phyloP scores from a whole-genome alignment of 441 rosid species.

The Flueggea neowawraea region DNA sequence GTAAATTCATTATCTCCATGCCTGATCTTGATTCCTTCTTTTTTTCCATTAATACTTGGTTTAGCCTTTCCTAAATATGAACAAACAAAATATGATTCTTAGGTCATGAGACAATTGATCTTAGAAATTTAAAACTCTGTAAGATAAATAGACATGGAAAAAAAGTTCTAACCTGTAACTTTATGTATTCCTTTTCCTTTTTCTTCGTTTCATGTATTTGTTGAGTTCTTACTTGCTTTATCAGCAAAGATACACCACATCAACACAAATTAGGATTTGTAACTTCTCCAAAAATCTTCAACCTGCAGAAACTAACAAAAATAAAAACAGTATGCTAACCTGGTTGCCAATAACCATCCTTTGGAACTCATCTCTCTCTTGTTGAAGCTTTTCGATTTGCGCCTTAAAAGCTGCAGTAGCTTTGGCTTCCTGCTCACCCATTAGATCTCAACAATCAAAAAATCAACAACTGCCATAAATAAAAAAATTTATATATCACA shows the following conservation, averaged over 20 bases:
- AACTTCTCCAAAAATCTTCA: neutral
- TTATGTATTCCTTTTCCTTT: constrained; percentile 94
- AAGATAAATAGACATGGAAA: neutral
- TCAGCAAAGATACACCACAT: constrained; percentile 23
- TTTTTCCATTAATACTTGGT: constrained; percentile 95
- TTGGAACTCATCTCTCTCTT: constrained; percentile 98
- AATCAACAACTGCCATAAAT: constrained; percentile 4
- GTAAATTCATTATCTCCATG: constrained; percentile 98
- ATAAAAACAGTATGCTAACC: constrained; percentile 37
- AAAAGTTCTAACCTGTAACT: constrained; percentile 66
- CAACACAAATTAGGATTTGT: constrained; percentile 12
- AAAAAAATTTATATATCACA: neutral
- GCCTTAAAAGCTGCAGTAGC: constrained; percentile 81
- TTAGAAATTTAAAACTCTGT: too few species aligned
- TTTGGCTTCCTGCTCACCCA: constrained; percentile 76
- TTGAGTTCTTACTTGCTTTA: constrained; percentile 96
- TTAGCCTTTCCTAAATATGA: constrained; percentile 72
- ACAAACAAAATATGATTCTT: constrained; percentile 1
- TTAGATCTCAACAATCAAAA: constrained; percentile 11
- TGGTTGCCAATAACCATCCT: constrained; percentile 98
- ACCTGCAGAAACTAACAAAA: constrained; percentile 3
- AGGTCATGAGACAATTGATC: neutral
- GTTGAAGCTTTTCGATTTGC: constrained; percentile 93
- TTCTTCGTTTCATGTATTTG: constrained; percentile 99
- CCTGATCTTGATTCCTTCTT: constrained; percentile 98